A percentile compares a stretch with the other conserved stretches of the same genome.
Conservation (phyloP, 2,329 filamentous ascomycete species). For the Amylocarpus encephaloides region DNA sequence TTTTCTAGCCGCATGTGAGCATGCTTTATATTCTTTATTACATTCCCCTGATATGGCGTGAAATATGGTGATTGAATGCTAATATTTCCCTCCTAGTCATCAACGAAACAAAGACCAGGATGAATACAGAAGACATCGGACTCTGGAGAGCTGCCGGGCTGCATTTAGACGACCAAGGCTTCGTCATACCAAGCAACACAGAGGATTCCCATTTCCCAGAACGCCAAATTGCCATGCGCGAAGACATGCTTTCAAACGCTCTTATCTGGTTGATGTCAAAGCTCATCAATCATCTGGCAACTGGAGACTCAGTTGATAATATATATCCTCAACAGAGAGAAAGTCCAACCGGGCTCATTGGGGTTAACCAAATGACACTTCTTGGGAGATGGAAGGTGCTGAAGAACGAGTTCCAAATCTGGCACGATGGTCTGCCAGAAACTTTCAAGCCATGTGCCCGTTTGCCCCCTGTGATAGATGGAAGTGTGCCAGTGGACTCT, state of each 20-base stretch:
- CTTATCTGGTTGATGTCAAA: constrained; percentile 61
- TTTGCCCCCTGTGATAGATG: constrained; percentile 33
- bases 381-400: constrained; percentile 48
- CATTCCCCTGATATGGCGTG: not conserved
- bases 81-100: constrained; percentile 37
- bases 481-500: constrained; percentile 19
- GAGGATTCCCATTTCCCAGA: constrained; percentile 35
- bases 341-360: constrained; percentile 36
- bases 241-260: constrained; percentile 58
- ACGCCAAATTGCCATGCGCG: constrained; percentile 46
- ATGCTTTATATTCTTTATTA: not conserved
- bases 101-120: constrained; percentile 52
- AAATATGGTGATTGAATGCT: not conserved
- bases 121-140: constrained; percentile 55
- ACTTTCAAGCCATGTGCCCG: constrained; percentile 52
- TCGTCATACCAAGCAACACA: constrained; percentile 41
- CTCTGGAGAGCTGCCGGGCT: constrained; percentile 61
- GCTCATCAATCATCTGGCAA: constrained; percentile 57
- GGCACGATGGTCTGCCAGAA: constrained; percentile 52
- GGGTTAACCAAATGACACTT: constrained; percentile 42
- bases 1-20: constrained; percentile 54
- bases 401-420: constrained; percentile 50
- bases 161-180: constrained; percentile 47
- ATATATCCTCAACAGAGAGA: constrained; percentile 29
- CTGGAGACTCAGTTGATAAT: constrained; percentile 43